Evolutionary conservation across 1,139 yeast genomes (phyloP), one percentile per base, ranked within the genome.

Genomic region (Diutina mesorugosa): DNA sequence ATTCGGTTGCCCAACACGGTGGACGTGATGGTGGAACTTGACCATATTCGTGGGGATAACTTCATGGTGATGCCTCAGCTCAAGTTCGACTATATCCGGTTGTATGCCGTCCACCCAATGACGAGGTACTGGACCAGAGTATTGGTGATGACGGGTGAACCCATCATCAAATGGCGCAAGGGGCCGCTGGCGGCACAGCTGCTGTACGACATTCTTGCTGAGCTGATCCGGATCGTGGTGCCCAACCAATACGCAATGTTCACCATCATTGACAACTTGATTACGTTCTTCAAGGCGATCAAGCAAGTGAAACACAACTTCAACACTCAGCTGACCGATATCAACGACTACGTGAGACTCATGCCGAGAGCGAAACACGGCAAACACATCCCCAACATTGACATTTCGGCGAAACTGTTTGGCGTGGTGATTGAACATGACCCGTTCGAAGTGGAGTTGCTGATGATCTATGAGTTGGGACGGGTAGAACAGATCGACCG

Each of bases 211-310:
- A 61, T 74, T 18, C 59, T 59, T 0, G 63, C 77, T 8, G 63
- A 63, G 14, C 67, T 71, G 2, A 65, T 76, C 10, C 62, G 76
- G 51, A 61, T 77, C 51, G 70, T 68, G 56, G 70, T 84, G 55
- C 88, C 90, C 1, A 82, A 83, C 64, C 82, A 83, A 59, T 84
- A 84, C 63, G 72, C 84, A 57, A 79, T 86, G 59, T 85, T 84
- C 66, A 79, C 81, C 10, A 79, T 87, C 47, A 72, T 85, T 57
- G 95, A 87, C 61, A 85, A 85, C 61, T 65, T 82, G 2, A 78
- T 85, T 47, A 82, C 88, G 0, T 70, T 82, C 57, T 76, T 75
- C 58, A 87, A 87, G 65, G 78, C 89, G 0, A 67, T 80, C 18
- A 75, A 73, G 57, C 90, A 85, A 59, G 72, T 87, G 35, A 66